A percentile compares a stretch with the other conserved stretches of the same genome.
Evolutionary conservation across 1,284 basidiomycete species (phyloP).

Genomic region (Puccinia coronata): DNA sequence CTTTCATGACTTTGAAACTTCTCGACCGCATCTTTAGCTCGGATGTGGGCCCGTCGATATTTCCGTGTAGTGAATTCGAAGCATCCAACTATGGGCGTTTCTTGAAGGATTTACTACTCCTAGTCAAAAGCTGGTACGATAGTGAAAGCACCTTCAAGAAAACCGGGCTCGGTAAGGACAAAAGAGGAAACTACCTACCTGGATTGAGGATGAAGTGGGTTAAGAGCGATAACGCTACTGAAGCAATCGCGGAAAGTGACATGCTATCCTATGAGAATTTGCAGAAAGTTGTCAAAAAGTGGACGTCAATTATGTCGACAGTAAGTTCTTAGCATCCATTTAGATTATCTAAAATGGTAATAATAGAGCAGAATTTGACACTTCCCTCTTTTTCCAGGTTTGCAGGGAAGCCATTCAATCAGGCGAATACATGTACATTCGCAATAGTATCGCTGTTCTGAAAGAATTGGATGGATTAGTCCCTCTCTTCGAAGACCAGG

Average conservation of each 20-base stretch:
- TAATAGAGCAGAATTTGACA: conserved; percentile 63
- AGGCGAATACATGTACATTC: conserved; percentile 86
- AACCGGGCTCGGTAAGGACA: conserved; percentile 37
- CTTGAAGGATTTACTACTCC: conserved; percentile 41
- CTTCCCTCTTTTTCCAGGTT: conserved; percentile 69
- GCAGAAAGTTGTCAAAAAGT: conserved; percentile 45
- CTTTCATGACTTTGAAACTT: conserved; percentile 79
- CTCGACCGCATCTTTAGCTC: conserved; percentile 86
- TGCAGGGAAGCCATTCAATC: conserved; percentile 59
- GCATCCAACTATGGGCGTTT: conserved; percentile 80
- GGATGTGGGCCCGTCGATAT: conserved; percentile 78
- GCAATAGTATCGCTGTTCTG: conserved; percentile 84
- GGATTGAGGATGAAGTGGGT: conserved; percentile 47
- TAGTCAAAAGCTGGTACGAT: conserved; percentile 49
- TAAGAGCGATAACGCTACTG: conserved; percentile 30
- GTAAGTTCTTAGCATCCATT: conserved; percentile 11
- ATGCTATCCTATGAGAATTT: conserved; percentile 47
- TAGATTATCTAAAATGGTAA: background rate
- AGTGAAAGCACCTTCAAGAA: conserved; percentile 31
- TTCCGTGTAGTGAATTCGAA: conserved; percentile 92
- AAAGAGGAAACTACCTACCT: conserved; percentile 44
- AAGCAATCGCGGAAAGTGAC: conserved; percentile 43
- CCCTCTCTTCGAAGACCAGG: conserved; percentile 67
- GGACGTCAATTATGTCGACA: conserved; percentile 42
- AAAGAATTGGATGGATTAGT: conserved; percentile 85